phyloP scores from a whole-genome alignment of 345 rosid genomes.

The Camelina neglecta region DNA sequence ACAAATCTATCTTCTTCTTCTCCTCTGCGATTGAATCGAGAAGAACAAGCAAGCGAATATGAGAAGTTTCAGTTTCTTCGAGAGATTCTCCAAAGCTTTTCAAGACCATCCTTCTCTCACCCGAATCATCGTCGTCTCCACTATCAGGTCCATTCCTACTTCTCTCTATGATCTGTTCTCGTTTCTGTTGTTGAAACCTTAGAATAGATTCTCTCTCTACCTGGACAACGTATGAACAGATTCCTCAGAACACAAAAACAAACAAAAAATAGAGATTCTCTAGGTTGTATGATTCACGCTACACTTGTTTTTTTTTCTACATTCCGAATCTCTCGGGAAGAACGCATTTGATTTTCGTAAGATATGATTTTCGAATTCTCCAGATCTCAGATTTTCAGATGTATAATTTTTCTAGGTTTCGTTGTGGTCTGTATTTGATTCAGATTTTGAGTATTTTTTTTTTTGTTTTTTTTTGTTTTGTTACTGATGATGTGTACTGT shows the following conservation, averaged over 20 bases:
- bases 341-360: background rate
- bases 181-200: background rate
- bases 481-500: slow-evolving; percentile 23
- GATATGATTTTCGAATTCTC: slow-evolving; percentile 13
- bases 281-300: slow-evolving; percentile 34
- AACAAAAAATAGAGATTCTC: slow-evolving; percentile 10
- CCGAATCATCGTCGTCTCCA: slow-evolving; percentile 68
- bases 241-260: background rate
- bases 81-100: slow-evolving; percentile 66
- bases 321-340: background rate
- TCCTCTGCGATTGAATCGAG: background rate
- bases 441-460: background rate
- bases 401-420: slow-evolving; percentile 1
- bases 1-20: slow-evolving; percentile 26
- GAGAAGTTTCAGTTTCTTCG: slow-evolving; percentile 63
- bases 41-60: slow-evolving; percentile 40
- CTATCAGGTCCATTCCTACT: slow-evolving; percentile 65
- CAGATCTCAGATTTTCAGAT: slow-evolving; percentile 31
- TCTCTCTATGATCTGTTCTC: background rate
- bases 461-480: background rate
- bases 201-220: background rate
- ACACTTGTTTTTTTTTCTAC: slow-evolving; percentile 19
- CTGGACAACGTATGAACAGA: background rate
- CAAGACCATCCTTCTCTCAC: slow-evolving; percentile 74
- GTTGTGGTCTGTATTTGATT: slow-evolving; percentile 9